Conservation (phyloP, 2,329 filamentous ascomycete species). For the Aspergillus pseudotamarii region DNA sequence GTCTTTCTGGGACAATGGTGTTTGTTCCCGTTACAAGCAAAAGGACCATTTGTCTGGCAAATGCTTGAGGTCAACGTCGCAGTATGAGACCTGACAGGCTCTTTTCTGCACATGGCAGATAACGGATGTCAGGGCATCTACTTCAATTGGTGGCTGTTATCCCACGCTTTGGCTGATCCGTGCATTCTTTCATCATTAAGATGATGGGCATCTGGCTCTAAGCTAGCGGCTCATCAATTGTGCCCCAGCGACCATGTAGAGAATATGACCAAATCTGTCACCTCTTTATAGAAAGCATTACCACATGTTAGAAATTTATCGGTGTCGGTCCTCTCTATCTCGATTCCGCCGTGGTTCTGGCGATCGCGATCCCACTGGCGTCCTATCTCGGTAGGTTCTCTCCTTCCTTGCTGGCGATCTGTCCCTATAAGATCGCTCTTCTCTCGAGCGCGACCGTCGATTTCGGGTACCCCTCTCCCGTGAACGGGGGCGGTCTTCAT, state of each 20-base stretch:
- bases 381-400: slow-evolving; percentile 30
- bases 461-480: slow-evolving; percentile 34
- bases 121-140: not conserved
- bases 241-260: slow-evolving; percentile 1
- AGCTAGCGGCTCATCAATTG: not conserved
- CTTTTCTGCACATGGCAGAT: not conserved
- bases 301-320: slow-evolving; percentile 23
- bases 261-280: not conserved
- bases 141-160: not conserved
- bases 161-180: not conserved
- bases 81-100: not conserved
- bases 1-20: not conserved
- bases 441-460: slow-evolving; percentile 29
- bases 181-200: not conserved
- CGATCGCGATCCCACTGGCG: slow-evolving; percentile 32
- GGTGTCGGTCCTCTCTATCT: slow-evolving; percentile 36
- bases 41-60: not conserved
- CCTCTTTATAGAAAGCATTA: not conserved
- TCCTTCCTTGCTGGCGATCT: slow-evolving; percentile 31
- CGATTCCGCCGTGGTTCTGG: slow-evolving; percentile 30
- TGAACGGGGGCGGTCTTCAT: slow-evolving; percentile 35
- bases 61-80: not conserved
- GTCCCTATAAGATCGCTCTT: slow-evolving; percentile 27
- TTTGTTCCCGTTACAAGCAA: not conserved
- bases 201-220: not conserved